phyloP scores from a whole-genome alignment of 2,329 filamentous ascomycete genomes.

The Xylariaceae sp. region DNA sequence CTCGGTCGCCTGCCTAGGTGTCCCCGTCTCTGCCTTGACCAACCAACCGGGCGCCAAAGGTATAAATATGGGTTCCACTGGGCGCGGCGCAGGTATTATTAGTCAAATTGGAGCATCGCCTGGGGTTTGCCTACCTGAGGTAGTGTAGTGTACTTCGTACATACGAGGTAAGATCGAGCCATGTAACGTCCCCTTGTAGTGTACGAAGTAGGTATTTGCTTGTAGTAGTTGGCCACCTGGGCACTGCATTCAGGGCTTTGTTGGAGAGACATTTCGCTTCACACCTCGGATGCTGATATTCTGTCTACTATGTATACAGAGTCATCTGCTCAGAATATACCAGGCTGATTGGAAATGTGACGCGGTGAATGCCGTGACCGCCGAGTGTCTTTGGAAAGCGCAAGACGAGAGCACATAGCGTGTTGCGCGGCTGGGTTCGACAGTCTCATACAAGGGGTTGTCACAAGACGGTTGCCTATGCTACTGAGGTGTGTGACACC shows the following conservation, averaged over 20 bases:
- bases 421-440: not conserved
- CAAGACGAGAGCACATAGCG: not conserved
- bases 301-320: not conserved
- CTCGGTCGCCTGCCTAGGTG: conserved; percentile 27
- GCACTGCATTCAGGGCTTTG: not conserved
- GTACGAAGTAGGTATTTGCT: not conserved
- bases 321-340: not conserved
- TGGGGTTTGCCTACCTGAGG: conserved; percentile 14
- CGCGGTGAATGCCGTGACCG: not conserved
- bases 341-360: not conserved
- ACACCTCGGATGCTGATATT: not conserved
- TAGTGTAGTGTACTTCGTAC: no score
- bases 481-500: conserved; percentile 9
- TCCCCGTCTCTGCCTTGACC: conserved; percentile 12
- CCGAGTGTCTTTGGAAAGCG: not conserved
- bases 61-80: conserved; percentile 23
- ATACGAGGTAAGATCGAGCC: conserved; percentile 10
- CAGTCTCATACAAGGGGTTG: conserved; percentile 4
- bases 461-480: conserved; percentile 12
- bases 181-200: conserved; percentile 1
- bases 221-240: not conserved
- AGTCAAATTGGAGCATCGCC: conserved; percentile 18
- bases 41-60: conserved; percentile 14
- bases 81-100: conserved; percentile 13
- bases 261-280: not conserved